Conservation (phyloP, 164 flowering plant species). For the Chloranthus sessilifolius region DNA sequence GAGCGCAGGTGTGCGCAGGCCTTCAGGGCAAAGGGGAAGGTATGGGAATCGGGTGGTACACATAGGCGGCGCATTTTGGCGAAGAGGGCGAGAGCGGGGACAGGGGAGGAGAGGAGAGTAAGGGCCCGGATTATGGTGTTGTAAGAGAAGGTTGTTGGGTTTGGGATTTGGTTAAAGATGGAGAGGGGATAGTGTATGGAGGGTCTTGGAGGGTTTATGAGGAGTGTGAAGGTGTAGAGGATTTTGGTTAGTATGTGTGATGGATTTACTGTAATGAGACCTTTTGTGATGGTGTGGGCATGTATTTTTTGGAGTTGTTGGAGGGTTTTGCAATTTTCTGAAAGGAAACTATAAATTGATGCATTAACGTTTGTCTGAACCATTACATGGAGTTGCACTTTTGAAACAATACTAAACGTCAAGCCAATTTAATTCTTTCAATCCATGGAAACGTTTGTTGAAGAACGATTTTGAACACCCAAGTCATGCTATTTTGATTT, state of each 20-base stretch:
- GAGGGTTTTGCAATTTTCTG: conserved; percentile 43
- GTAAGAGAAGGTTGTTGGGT: conserved; percentile 55
- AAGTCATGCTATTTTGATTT: too few relatives aligned
- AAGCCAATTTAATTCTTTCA: too few relatives aligned
- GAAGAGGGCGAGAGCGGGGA: conserved; percentile 40
- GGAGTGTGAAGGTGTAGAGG: conserved; percentile 38
- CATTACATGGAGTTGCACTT: too few relatives aligned
- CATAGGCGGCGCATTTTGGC: conserved; percentile 38
- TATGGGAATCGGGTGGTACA: conserved; percentile 53
- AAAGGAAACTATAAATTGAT: too few relatives aligned
- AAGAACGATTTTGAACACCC: too few relatives aligned
- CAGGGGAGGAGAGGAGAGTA: conserved; percentile 40
- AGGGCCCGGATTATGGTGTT: conserved; percentile 50
- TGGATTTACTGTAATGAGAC: conserved; percentile 23
- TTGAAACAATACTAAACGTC: too few relatives aligned
- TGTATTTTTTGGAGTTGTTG: conserved; percentile 54
- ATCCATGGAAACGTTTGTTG: too few relatives aligned
- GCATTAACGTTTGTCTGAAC: too few relatives aligned
- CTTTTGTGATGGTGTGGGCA: conserved; percentile 45
- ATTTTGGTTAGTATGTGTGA: conserved; percentile 31
- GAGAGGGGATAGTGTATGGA: conserved; percentile 31
- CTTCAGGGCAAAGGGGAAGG: conserved; percentile 60
- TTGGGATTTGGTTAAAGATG: conserved; percentile 40
- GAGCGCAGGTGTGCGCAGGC: conserved; percentile 29
- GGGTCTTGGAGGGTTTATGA: conserved; percentile 4